phyloP scores from a whole-genome alignment of 805 yeast species.

The Monosporozyma aerobia region DNA sequence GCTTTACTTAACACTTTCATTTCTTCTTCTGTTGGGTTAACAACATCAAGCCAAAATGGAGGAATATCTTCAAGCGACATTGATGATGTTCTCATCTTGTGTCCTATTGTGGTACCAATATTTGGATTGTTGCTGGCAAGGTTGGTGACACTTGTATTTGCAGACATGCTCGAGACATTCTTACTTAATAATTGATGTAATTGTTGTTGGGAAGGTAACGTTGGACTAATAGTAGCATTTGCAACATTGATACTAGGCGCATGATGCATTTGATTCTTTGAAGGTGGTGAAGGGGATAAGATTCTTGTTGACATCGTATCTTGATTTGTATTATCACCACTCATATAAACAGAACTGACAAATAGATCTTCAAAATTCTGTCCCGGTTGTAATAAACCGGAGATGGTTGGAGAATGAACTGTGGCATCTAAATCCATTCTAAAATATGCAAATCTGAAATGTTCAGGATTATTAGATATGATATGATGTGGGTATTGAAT shows the following conservation, averaged over 20 bases:
- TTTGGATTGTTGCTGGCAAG: background rate
- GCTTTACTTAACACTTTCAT: constrained; percentile 86
- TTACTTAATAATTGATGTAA: constrained; percentile 7
- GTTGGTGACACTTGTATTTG: background rate
- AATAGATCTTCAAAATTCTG: constrained; percentile 57
- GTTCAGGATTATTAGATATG: constrained; percentile 39
- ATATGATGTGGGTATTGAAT: constrained; percentile 38
- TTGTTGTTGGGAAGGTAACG: background rate
- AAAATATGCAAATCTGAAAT: constrained; percentile 81
- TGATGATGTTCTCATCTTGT: background rate
- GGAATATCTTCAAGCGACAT: constrained; percentile 32
- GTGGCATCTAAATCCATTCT: constrained; percentile 86
- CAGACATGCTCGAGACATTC: constrained; percentile 9
- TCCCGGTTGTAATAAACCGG: constrained; percentile 63
- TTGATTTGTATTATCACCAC: background rate
- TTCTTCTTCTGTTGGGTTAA: constrained; percentile 92
- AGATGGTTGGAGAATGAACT: constrained; percentile 77
- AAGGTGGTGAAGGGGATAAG: constrained; percentile 1
- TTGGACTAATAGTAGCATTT: background rate
- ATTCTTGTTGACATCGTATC: background rate
- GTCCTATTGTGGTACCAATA: background rate
- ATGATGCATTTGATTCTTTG: background rate
- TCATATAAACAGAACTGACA: constrained; percentile 34
- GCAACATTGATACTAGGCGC: background rate
- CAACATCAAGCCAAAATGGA: constrained; percentile 90